Evolutionary conservation across 2,329 filamentous ascomycete species (phyloP).

Genomic region (Cryphonectria radicalis): DNA sequence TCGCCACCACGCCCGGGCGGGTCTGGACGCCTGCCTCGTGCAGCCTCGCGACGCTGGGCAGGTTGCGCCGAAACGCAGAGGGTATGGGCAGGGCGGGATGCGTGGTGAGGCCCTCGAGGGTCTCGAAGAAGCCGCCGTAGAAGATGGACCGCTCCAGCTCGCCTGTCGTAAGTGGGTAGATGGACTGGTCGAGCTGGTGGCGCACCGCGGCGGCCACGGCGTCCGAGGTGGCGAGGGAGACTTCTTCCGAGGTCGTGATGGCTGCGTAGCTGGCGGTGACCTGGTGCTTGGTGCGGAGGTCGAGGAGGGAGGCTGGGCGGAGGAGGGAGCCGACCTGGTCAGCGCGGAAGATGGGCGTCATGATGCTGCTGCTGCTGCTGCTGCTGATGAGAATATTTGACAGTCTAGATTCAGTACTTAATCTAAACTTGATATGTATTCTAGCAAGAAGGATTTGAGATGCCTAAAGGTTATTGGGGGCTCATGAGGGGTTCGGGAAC

Average conservation of each 20-base stretch:
- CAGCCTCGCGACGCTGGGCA: constrained; percentile 13
- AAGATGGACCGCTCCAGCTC: constrained; percentile 24
- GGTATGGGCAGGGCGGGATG: constrained; percentile 16
- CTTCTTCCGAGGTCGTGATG: constrained; percentile 4
- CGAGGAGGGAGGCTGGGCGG: constrained; percentile 16
- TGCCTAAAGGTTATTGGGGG: too few species aligned
- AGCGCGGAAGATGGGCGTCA: constrained; percentile 17
- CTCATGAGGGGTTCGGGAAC: not conserved
- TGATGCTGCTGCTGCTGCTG: not conserved
- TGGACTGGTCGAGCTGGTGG: constrained; percentile 6
- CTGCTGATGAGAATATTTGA: not conserved
- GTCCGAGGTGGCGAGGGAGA: not conserved
- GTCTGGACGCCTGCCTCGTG: constrained; percentile 10
- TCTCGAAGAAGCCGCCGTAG: constrained; percentile 23
- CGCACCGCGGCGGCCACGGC: constrained; percentile 14
- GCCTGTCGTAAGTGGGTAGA: constrained; percentile 21
- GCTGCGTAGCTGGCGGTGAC: constrained; percentile 6
- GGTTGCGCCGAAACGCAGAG: constrained; percentile 13
- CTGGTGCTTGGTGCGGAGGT: constrained; percentile 14
- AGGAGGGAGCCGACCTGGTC: constrained; percentile 25
- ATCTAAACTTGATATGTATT: too few species aligned
- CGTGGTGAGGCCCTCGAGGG: constrained; percentile 15
- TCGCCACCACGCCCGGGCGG: constrained; percentile 13
- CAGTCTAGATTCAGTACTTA: too few species aligned
- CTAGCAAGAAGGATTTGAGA: not conserved